Conservation (phyloP, 164 flowering plant genomes). For the Litsea cubeba region DNA sequence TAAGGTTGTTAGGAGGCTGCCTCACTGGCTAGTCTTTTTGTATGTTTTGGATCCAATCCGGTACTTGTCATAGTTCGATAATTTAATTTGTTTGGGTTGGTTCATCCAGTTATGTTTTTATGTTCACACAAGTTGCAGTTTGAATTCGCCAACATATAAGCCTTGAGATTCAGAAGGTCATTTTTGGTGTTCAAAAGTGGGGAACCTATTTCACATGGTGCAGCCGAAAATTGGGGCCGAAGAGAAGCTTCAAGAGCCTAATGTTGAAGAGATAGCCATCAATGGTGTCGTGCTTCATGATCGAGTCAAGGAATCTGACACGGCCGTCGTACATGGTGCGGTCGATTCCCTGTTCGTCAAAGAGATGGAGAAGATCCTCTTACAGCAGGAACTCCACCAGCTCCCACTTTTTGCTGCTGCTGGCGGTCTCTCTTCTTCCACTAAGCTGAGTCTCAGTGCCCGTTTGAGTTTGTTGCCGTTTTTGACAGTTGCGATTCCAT, state of each 20-base stretch:
- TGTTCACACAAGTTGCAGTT: too few species aligned
- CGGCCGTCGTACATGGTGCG: slow-evolving; percentile 73
- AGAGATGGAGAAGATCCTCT: slow-evolving; percentile 82
- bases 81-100: too few species aligned
- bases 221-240: slow-evolving; percentile 62
- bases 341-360: slow-evolving; percentile 91
- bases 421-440: slow-evolving; percentile 32
- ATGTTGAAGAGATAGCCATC: slow-evolving; percentile 80
- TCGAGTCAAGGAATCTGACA: slow-evolving; percentile 82
- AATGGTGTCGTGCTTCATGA: slow-evolving; percentile 74
- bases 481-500: slow-evolving; percentile 1
- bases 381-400: slow-evolving; percentile 69
- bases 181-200: slow-evolving; percentile 11
- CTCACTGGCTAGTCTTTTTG: too few species aligned
- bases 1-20: slow-evolving; percentile 4
- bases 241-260: slow-evolving; percentile 54
- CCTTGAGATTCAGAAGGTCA: slow-evolving; percentile 1
- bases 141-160: too few species aligned
- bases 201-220: slow-evolving; percentile 81
- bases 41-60: too few species aligned
- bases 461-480: slow-evolving; percentile 18
- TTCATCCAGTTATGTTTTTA: background rate
- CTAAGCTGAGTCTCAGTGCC: slow-evolving; percentile 38
- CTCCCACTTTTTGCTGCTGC: slow-evolving; percentile 21
- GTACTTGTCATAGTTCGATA: background rate